Conservation (phyloP, 345 rosid species). For the Aquilaria yunnanensis region DNA sequence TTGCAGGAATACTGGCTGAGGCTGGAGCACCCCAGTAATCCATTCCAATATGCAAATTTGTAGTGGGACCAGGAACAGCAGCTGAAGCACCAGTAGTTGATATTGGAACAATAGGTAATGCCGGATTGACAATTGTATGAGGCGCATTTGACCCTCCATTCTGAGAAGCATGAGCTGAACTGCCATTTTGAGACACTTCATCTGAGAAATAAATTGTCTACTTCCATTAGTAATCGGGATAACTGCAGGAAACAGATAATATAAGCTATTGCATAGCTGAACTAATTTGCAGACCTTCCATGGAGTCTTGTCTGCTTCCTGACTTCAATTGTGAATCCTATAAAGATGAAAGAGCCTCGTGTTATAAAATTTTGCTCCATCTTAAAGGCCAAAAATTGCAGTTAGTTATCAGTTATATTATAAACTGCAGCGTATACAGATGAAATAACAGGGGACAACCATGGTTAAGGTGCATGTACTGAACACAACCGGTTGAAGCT, state of each 20-base stretch:
- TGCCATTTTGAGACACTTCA: conserved; percentile 76
- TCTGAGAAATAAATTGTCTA: conserved; percentile 26
- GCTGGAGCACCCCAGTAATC: conserved; percentile 93
- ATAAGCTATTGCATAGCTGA: conserved; percentile 1
- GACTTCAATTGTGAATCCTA: conserved; percentile 73
- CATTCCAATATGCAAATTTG: conserved; percentile 97
- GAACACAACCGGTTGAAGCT: too few species aligned
- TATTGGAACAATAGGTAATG: conserved; percentile 57
- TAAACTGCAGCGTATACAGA: too few species aligned
- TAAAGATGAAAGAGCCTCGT: conserved; percentile 15
- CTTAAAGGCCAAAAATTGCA: background rate
- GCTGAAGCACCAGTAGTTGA: conserved; percentile 46
- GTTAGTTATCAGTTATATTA: too few species aligned
- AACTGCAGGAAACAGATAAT: background rate
- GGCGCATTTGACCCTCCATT: conserved; percentile 57
- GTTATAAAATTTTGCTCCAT: conserved; percentile 7
- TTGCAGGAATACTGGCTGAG: conserved; percentile 48
- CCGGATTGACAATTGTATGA: conserved; percentile 38
- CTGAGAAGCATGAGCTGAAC: conserved; percentile 51
- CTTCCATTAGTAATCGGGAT: conserved; percentile 12
- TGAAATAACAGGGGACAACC: too few species aligned
- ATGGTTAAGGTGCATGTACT: too few species aligned
- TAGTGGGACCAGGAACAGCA: conserved; percentile 75
- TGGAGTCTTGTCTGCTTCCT: conserved; percentile 67
- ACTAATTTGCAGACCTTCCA: conserved; percentile 45